phyloP scores from a whole-genome alignment of 768 basidiomycete species.

The Mycena galericulata region DNA sequence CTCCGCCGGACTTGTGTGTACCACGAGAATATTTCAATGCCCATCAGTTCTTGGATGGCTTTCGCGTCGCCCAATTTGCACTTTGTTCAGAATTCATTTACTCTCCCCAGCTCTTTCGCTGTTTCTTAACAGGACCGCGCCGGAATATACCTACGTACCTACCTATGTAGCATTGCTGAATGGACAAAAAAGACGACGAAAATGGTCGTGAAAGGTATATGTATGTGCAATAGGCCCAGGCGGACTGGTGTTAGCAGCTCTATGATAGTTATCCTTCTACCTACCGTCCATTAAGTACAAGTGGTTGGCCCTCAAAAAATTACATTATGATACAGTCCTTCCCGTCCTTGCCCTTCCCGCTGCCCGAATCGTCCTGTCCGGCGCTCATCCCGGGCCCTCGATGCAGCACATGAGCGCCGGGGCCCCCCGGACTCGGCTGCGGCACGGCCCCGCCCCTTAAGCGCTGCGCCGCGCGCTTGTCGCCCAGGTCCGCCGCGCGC shows the following conservation, averaged over 20 bases:
- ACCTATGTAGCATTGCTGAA: too few species aligned
- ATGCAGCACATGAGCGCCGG: constrained; percentile 71
- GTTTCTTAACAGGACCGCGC: too few species aligned
- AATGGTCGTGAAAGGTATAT: too few species aligned
- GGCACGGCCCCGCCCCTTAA: constrained; percentile 72
- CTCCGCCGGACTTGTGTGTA: too few species aligned
- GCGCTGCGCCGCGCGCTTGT: constrained; percentile 92
- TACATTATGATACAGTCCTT: constrained; percentile 94
- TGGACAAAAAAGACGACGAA: too few species aligned
- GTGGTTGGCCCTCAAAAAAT: constrained; percentile 33
- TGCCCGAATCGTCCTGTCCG: constrained; percentile 47
- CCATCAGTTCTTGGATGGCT: too few species aligned
- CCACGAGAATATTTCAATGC: too few species aligned
- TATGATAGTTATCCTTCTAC: constrained; percentile 19
- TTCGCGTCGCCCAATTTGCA: too few species aligned
- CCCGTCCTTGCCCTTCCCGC: constrained; percentile 66
- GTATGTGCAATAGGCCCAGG: not conserved
- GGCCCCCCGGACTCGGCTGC: constrained; percentile 67
- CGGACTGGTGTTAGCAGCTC: constrained; percentile 10
- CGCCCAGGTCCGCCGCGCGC: constrained; percentile 90
- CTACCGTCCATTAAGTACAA: constrained; percentile 29
- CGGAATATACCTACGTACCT: too few species aligned
- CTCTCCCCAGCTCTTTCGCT: too few species aligned
- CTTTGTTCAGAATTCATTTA: too few species aligned
- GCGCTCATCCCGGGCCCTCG: constrained; percentile 61